These are phyloP conservation scores for Dendrobium catenatum DNA, from an alignment of 106 monocot genomes.

Conservation along the genomic window DNA sequence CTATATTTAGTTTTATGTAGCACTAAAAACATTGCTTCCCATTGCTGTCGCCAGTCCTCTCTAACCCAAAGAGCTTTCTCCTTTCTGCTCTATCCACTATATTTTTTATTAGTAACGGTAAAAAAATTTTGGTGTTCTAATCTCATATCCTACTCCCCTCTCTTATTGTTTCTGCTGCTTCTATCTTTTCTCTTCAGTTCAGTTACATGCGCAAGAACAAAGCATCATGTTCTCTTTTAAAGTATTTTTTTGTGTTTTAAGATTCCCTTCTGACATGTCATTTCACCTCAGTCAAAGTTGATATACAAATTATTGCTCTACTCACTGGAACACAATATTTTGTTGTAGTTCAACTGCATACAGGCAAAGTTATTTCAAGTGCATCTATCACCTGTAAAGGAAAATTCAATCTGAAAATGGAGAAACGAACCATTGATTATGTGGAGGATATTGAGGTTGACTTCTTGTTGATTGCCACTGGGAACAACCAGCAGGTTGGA, in stretches of 20 bases:
- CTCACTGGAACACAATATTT: not conserved
- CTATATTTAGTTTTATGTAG: not conserved
- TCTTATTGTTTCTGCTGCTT: not conserved
- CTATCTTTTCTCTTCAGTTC: not conserved
- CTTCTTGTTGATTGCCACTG: conserved; percentile 73
- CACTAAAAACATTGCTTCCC: not conserved
- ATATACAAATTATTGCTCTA: not conserved
- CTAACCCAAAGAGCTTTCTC: not conserved
- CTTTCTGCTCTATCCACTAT: not conserved
- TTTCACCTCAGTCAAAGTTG: not conserved
- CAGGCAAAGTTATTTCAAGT: conserved; percentile 71
- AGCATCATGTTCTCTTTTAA: not conserved
- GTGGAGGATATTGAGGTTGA: conserved; percentile 70
- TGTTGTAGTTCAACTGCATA: conserved; percentile 49
- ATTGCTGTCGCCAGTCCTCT: not conserved
- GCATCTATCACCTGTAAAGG: conserved; percentile 38
- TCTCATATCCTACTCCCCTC: not conserved
- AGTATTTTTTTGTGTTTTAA: not conserved
- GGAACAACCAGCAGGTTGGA: conserved; percentile 76
- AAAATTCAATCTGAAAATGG: conserved; percentile 66
- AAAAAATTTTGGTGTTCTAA: not conserved
- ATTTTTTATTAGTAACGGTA: not conserved
- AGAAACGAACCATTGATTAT: conserved; percentile 62
- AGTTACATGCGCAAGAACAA: no score
- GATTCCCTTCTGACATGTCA: not conserved